phyloP scores from a whole-genome alignment of 2,329 filamentous ascomycete species.

The Elsinoe perseae region DNA sequence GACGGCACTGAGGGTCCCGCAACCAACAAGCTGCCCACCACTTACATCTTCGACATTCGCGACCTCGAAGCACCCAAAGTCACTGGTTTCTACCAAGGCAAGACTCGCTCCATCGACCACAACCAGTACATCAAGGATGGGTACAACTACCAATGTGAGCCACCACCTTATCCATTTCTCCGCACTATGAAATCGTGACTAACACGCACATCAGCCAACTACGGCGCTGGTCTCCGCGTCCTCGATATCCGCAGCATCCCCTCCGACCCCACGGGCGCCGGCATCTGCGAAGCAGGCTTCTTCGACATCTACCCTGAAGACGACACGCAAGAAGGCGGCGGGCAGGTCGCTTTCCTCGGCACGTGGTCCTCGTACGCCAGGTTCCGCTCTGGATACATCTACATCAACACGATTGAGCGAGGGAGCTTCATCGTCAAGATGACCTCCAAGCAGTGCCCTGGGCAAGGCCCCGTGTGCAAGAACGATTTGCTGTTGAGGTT shows the following conservation, averaged over 20 bases:
- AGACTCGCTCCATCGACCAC: slow-evolving; percentile 32
- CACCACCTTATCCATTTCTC: too few species aligned
- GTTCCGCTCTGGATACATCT: slow-evolving; percentile 44
- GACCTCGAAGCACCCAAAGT: slow-evolving; percentile 37
- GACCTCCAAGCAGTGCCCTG: slow-evolving; percentile 16
- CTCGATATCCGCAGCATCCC: slow-evolving; percentile 32
- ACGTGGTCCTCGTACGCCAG: slow-evolving; percentile 45
- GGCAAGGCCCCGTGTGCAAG: slow-evolving; percentile 19
- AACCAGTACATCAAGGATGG: slow-evolving; percentile 36
- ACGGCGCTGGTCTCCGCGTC: slow-evolving; percentile 31
- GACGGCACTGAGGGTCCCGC: slow-evolving; percentile 36
- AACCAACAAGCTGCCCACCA: slow-evolving; percentile 38
- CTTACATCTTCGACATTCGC: slow-evolving; percentile 45
- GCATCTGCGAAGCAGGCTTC: slow-evolving; percentile 41
- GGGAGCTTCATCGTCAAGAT: slow-evolving; percentile 44
- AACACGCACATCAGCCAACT: slow-evolving; percentile 23
- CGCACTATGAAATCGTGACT: background rate
- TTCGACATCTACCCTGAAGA: slow-evolving; percentile 49
- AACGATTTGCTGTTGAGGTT: slow-evolving; percentile 17
- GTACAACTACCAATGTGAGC: slow-evolving; percentile 29
- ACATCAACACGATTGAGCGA: slow-evolving; percentile 48
- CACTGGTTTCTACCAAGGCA: slow-evolving; percentile 34
- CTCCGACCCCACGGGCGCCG: slow-evolving; percentile 39
- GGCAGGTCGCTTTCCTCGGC: slow-evolving; percentile 29
- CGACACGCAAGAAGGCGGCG: slow-evolving; percentile 34